phyloP scores from a whole-genome alignment of 257 asterid genomes.

The Agastache rugosa region DNA sequence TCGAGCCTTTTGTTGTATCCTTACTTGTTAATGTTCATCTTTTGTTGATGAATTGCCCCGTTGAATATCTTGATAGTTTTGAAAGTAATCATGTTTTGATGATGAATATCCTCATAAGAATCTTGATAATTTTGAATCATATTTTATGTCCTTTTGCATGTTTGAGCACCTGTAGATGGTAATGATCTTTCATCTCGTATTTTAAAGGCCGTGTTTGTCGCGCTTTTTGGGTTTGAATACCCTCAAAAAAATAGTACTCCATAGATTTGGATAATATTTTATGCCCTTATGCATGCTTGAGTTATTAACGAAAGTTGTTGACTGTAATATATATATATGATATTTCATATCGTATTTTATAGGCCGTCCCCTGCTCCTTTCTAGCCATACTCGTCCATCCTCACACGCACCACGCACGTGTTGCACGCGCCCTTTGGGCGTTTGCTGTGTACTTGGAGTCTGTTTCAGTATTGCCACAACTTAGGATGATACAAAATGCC shows the following conservation, averaged over 20 bases:
- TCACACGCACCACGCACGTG: constrained; percentile 40
- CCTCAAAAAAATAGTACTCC: too few species aligned
- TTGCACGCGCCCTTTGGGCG: constrained; percentile 73
- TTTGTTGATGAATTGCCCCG: background rate
- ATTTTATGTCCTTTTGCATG: too few species aligned
- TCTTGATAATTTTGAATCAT: background rate
- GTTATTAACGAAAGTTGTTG: too few species aligned
- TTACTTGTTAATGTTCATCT: background rate
- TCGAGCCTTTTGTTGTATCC: background rate
- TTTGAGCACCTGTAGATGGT: too few species aligned
- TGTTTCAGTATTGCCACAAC: constrained; percentile 85
- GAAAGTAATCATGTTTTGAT: background rate
- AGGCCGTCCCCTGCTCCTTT: constrained; percentile 35
- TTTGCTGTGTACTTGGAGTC: constrained; percentile 82
- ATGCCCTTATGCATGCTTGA: too few species aligned
- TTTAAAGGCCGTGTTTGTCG: too few species aligned
- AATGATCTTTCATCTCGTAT: too few species aligned
- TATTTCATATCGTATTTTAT: background rate
- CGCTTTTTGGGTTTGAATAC: too few species aligned
- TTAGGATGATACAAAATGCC: constrained; percentile 81
- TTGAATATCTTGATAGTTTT: background rate
- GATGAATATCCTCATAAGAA: background rate
- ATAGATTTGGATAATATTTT: too few species aligned
- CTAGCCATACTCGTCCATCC: constrained; percentile 75
- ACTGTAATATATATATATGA: too few species aligned